A percentile compares a stretch with the other conserved stretches of the same genome.
phyloP scores from a whole-genome alignment of 371 early-diverging fungal species.

The Parasitella parasitica region DNA sequence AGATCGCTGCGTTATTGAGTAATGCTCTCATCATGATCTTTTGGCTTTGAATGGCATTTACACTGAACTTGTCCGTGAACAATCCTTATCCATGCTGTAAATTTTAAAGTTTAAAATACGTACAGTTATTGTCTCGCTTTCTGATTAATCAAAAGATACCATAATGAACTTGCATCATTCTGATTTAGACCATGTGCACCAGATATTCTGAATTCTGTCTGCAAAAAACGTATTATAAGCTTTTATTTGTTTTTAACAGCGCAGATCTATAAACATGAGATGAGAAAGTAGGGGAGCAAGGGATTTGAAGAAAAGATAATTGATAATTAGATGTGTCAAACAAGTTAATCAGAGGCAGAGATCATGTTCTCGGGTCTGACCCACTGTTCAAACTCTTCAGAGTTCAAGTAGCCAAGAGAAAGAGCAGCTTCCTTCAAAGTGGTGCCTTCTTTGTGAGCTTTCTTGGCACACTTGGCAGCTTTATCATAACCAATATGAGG shows the following conservation, averaged over 20 bases:
- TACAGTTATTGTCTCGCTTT: no score
- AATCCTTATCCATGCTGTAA: conserved; percentile 12
- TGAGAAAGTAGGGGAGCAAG: neutral
- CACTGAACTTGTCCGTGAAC: conserved; percentile 32
- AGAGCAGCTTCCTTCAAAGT: conserved; percentile 84
- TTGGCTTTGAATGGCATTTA: conserved; percentile 41
- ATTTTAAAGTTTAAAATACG: no score
- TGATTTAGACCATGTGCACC: no score
- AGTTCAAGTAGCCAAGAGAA: conserved; percentile 70
- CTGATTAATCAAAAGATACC: no score
- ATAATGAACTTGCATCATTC: no score
- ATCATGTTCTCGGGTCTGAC: conserved; percentile 87
- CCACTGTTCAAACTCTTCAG: conserved; percentile 83
- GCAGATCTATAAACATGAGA: neutral
- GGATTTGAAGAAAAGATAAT: neutral
- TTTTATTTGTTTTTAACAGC: neutral
- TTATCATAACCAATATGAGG: conserved; percentile 83
- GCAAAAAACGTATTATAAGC: neutral
- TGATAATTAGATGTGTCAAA: neutral
- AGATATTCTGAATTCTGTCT: neutral
- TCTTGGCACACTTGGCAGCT: conserved; percentile 83
- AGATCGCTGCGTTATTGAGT: conserved; percentile 75
- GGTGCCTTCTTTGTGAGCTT: conserved; percentile 84
- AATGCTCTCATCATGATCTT: conserved; percentile 77
- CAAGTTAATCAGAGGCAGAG: conserved; percentile 17